These are phyloP conservation scores for Chamaecyparis obtusa DNA, from an alignment of 75 land plant genomes.

Conservation along the genomic window DNA sequence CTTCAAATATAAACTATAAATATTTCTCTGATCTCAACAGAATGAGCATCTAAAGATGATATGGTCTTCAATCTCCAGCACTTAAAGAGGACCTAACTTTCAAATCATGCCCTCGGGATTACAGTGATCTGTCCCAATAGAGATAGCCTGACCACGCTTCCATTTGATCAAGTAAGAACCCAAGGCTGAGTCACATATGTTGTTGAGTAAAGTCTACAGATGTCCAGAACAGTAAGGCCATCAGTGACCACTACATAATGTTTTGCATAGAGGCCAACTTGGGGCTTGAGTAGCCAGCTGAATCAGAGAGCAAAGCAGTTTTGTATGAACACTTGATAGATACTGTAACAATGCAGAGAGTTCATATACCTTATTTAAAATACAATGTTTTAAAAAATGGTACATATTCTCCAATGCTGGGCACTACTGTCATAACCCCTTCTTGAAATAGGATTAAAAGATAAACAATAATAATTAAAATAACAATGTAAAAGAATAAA, in stretches of 20 bases:
- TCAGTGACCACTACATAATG: background rate
- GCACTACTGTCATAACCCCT: background rate
- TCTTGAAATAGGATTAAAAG: too few species aligned
- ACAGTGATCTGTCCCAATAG: background rate
- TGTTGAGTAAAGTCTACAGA: background rate
- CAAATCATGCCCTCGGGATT: background rate
- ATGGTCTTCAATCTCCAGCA: background rate
- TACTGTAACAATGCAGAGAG: background rate
- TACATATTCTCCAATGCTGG: background rate
- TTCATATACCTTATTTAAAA: background rate
- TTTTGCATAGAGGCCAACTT: background rate
- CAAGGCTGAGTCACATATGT: background rate
- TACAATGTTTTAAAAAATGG: background rate
- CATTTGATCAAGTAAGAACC: background rate
- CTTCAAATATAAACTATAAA: background rate
- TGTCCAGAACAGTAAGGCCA: background rate
- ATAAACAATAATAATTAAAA: too few species aligned
- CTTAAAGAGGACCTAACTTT: background rate
- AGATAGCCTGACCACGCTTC: background rate
- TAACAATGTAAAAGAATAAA: too few species aligned
- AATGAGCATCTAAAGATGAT: background rate
- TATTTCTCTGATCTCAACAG: background rate
- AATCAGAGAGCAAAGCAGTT: background rate
- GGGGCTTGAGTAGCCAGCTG: background rate
- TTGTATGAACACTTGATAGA: background rate